These are phyloP conservation scores for Stagonosporopsis cucurbitacearum DNA, from an alignment of 2,329 filamentous ascomycete genomes.

Conservation along the genomic window DNA sequence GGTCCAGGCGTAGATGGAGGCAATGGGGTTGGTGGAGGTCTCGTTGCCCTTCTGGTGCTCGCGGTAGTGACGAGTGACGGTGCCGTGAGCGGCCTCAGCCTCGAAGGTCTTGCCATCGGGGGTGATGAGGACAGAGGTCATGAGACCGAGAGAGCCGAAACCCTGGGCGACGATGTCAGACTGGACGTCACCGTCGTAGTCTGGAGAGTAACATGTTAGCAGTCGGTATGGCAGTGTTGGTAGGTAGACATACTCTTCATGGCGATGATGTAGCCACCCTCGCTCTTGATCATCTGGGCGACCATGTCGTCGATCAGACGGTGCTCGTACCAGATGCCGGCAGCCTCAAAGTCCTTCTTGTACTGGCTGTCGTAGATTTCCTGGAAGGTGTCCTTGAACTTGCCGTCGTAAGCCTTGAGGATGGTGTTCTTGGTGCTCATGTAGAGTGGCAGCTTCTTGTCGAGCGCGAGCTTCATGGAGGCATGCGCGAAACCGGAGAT, in stretches of 20 bases:
- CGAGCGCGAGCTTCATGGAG: constrained; percentile 91
- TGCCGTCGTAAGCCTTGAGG: constrained; percentile 96
- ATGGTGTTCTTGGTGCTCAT: constrained; percentile 99
- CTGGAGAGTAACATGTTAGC: constrained; percentile 58
- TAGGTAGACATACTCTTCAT: constrained; percentile 77
- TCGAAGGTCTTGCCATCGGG: constrained; percentile 97
- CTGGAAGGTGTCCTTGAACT: constrained; percentile 99
- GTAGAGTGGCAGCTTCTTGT: constrained; percentile 90
- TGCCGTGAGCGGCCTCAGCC: constrained; percentile 96
- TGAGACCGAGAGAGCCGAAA: constrained; percentile 95
- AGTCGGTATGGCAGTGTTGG: neutral
- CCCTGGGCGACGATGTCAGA: constrained; percentile 98
- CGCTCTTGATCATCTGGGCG: constrained; percentile 99
- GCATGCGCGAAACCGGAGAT: constrained; percentile 95
- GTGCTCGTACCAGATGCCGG: constrained; percentile 99
- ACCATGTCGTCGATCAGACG: constrained; percentile 99
- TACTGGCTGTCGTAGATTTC: constrained; percentile 90
- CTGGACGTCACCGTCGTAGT: constrained; percentile 99
- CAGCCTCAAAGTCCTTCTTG: constrained; percentile 85
- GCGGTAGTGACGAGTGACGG: constrained; percentile 97
- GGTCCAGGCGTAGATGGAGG: constrained; percentile 99
- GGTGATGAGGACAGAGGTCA: constrained; percentile 97
- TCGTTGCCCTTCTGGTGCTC: constrained; percentile 98
- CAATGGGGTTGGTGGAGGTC: constrained; percentile 98
- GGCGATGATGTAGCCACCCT: constrained; percentile 94